phyloP scores from a whole-genome alignment of 306 rosid genomes.

The Cucumis melo region DNA sequence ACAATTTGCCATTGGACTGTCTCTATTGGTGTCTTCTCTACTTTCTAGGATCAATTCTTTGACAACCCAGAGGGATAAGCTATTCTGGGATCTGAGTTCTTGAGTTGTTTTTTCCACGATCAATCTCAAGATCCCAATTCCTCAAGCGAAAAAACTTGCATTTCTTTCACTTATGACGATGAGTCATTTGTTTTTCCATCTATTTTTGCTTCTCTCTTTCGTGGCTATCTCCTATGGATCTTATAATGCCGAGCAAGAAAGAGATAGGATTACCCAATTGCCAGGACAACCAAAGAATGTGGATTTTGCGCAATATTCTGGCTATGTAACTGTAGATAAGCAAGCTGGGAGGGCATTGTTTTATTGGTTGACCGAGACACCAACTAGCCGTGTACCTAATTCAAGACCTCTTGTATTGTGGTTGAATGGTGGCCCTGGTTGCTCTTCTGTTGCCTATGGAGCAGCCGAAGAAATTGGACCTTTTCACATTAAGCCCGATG shows the following conservation, averaged over 20 bases:
- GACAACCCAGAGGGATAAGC: constrained; percentile 4
- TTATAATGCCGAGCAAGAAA: constrained; percentile 41
- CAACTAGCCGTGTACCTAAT: constrained; percentile 31
- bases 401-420: constrained; percentile 86
- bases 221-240: constrained; percentile 30
- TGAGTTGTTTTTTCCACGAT: background rate
- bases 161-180: constrained; percentile 6
- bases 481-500: constrained; percentile 65
- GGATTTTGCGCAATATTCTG: constrained; percentile 72
- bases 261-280: constrained; percentile 47
- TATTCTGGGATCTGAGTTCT: constrained; percentile 24
- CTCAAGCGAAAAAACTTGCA: background rate
- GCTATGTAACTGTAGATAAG: constrained; percentile 76
- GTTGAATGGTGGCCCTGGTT: constrained; percentile 99
- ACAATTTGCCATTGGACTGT: background rate
- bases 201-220: constrained; percentile 27
- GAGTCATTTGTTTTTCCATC: constrained; percentile 28
- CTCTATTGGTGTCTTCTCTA: background rate
- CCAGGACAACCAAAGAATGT: constrained; percentile 80
- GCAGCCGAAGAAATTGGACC: constrained; percentile 95
- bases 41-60: background rate
- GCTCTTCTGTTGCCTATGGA: constrained; percentile 95
- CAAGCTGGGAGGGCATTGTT: constrained; percentile 72
- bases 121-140: constrained; percentile 4
- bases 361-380: constrained; percentile 85